Evolutionary conservation across 2,329 filamentous ascomycete genomes (phyloP).

Genomic region (Nemania diffusa): DNA sequence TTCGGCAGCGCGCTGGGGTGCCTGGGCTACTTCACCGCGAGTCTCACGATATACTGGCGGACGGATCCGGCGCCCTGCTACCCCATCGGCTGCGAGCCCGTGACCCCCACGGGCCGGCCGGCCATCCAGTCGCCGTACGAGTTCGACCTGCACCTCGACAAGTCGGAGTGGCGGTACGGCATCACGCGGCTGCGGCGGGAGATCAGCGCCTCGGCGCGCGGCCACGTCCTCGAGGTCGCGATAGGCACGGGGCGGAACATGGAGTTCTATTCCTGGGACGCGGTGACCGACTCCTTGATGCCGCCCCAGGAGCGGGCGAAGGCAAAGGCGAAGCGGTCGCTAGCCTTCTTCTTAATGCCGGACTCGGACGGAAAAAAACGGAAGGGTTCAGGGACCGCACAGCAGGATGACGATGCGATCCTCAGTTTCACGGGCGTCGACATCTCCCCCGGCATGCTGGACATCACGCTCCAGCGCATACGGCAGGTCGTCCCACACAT

Average conservation of each 20-base stretch:
- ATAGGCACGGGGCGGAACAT: conserved; percentile 72
- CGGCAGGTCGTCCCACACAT: conserved; percentile 55
- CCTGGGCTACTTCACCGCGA: conserved; percentile 60
- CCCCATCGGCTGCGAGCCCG: conserved; percentile 50
- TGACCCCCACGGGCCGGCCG: conserved; percentile 60
- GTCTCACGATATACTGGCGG: conserved; percentile 42
- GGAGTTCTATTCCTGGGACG: conserved; percentile 66
- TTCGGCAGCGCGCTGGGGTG: conserved; percentile 58
- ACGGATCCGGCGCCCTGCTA: conserved; percentile 41
- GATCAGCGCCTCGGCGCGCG: conserved; percentile 60
- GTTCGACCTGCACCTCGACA: conserved; percentile 69
- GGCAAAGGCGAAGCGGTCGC: conserved; percentile 35
- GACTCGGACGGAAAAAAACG: conserved; percentile 16
- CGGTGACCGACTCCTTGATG: conserved; percentile 37
- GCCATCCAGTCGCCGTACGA: conserved; percentile 61
- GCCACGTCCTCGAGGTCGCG: conserved; percentile 71
- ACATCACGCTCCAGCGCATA: conserved; percentile 65
- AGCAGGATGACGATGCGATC: conserved; percentile 48
- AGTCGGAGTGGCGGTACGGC: conserved; percentile 67
- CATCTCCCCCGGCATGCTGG: conserved; percentile 69
- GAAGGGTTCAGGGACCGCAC: conserved; percentile 3
- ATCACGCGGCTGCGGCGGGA: conserved; percentile 61
- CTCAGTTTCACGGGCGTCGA: conserved; percentile 71
- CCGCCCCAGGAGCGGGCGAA: conserved; percentile 39
- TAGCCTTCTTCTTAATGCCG: conserved; percentile 21